Percentiles rank a stretch among this genome's conserved stretches.
Conservation (phyloP, 163 green algal genomes). For the Trebouxia gelatinosa region DNA sequence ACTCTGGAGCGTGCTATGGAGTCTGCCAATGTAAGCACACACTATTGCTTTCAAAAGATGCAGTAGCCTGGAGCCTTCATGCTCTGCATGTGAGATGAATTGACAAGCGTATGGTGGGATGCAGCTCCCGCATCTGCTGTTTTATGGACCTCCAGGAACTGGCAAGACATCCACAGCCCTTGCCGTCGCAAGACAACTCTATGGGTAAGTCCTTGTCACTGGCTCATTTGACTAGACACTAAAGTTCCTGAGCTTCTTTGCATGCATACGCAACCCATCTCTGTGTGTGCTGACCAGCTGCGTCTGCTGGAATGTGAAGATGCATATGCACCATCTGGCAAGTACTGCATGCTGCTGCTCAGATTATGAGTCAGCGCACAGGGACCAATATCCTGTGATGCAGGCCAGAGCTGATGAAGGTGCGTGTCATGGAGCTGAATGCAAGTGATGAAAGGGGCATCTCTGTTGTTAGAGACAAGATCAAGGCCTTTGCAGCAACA, state of each 20-base stretch:
- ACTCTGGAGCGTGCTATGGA: slow-evolving; percentile 83
- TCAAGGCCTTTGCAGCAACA: slow-evolving; percentile 82
- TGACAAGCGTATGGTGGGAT: neutral
- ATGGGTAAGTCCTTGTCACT: slow-evolving; percentile 57
- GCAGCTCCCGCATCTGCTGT: slow-evolving; percentile 92
- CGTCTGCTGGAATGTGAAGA: too few relatives aligned
- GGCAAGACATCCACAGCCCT: slow-evolving; percentile 96
- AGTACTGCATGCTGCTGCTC: too few relatives aligned
- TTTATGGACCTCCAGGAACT: slow-evolving; percentile 96
- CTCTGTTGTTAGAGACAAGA: slow-evolving; percentile 90
- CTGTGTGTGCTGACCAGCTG: too few relatives aligned
- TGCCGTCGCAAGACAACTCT: slow-evolving; percentile 89
- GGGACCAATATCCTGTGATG: too few relatives aligned
- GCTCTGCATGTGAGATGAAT: slow-evolving; percentile 1
- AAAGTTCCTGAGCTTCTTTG: too few relatives aligned
- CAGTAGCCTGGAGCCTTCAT: neutral
- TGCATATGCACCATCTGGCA: too few relatives aligned
- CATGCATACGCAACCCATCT: too few relatives aligned
- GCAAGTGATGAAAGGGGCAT: slow-evolving; percentile 97
- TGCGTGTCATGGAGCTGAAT: slow-evolving; percentile 95
- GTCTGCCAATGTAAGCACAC: slow-evolving; percentile 74
- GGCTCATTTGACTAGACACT: slow-evolving; percentile 3
- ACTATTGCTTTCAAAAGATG: neutral
- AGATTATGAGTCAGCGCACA: too few relatives aligned
- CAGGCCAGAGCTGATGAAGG: slow-evolving; percentile 83